Evolutionary conservation across 306 rosid species (phyloP), one percentile per base, ranked within the genome.

Genomic region (Cucurbita pepo): DNA sequence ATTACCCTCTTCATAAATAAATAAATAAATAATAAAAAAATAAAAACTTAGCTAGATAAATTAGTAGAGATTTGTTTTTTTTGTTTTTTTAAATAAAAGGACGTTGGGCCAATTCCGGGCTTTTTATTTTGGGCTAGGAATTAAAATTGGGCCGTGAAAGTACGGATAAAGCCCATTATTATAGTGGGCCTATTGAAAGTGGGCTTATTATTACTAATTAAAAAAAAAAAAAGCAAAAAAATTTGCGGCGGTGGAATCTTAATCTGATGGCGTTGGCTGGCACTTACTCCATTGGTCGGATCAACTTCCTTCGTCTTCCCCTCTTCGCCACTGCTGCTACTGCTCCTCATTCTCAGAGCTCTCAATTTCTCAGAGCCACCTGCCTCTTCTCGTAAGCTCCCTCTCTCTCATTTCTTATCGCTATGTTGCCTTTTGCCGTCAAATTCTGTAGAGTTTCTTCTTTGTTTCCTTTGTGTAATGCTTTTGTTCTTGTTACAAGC

Each of bases 221-320:
- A 52, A 7, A 52, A 7, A 52, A 52, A 52, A 15, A 52, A 50
- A 14, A 2, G 1, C 16, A 6, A 52, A 15, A 52, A 47, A 30
- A 30, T 30, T 3, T 15, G 56, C 8, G 15, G 7, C 21, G 21
- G 37, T 36, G 37, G 7, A 5, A 48, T 4, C 8, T 11, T 40
- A 41, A 30, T 11, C 74, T 55, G 19, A 83, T 77, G 83, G 79
- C 72, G 30, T 14, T 74, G 25, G 25, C 40, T 16, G 22, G 44
- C 74, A 30, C 36, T 52, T 36, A 9, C 51, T 4, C 54, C 75
- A 53, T 74, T 52, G 56, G 48, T 40, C 54, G 77, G 75, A 47
- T 78, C 77, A 61, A 52, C 50, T 6, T 37, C 19, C 43, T 51
- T 51, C 62, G n/a, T 12, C 59, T 66, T 47, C 69, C 78, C 18